These are phyloP conservation scores for Filobasidium floriforme DNA, from an alignment of 768 basidiomycete genomes.

Conservation along the genomic window DNA sequence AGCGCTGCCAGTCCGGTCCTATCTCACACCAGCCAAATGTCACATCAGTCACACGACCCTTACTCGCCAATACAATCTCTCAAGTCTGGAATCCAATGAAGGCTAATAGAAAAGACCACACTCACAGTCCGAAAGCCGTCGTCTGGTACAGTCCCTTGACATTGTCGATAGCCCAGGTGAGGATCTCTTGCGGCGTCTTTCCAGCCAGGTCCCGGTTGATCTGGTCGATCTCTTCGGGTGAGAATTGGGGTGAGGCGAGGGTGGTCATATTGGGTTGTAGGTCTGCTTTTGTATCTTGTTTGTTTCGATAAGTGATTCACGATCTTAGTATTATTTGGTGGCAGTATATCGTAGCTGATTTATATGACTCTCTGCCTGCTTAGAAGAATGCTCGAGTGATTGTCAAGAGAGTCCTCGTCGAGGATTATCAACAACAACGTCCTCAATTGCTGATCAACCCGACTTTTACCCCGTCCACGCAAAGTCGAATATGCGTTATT, in stretches of 20 bases:
- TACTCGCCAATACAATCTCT: too few relatives aligned
- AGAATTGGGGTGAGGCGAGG: conserved; percentile 30
- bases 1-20: conserved; percentile 80
- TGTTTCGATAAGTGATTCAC: background rate
- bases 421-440: too few relatives aligned
- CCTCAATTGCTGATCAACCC: too few relatives aligned
- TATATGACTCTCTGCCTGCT: too few relatives aligned
- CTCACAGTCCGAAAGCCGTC: conserved; percentile 79
- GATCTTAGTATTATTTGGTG: too few relatives aligned
- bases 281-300: background rate
- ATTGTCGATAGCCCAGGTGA: conserved; percentile 73
- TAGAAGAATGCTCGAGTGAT: too few relatives aligned
- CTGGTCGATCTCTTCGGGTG: conserved; percentile 50
- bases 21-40: background rate
- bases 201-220: conserved; percentile 68
- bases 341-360: too few relatives aligned
- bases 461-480: too few relatives aligned
- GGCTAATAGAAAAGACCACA: too few relatives aligned
- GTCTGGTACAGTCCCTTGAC: conserved; percentile 81
- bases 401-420: too few relatives aligned
- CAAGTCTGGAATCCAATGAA: too few relatives aligned
- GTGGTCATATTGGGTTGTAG: background rate
- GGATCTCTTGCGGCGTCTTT: conserved; percentile 72
- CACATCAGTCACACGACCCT: background rate
- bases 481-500: too few relatives aligned